Conservation (phyloP, 1,284 basidiomycete genomes). For the Microbotryum intermedium region DNA sequence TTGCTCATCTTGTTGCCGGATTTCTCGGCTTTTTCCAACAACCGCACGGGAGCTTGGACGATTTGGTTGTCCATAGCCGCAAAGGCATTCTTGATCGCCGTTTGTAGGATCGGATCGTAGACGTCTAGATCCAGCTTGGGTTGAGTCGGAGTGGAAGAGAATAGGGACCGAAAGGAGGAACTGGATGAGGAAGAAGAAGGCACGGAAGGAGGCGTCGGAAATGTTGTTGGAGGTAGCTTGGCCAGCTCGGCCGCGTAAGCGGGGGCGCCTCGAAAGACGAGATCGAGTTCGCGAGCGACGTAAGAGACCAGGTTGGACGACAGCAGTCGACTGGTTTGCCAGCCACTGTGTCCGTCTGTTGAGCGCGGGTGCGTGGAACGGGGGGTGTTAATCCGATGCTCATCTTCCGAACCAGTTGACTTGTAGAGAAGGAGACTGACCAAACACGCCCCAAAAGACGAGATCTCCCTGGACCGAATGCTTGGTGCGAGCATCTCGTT, state of each 20-base stretch:
- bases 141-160: conserved; percentile 35
- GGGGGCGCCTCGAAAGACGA: conserved; percentile 25
- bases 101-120: conserved; percentile 55
- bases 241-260: conserved; percentile 6
- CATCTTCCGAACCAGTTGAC: conserved; percentile 10
- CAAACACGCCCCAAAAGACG: conserved; percentile 22
- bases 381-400: neutral
- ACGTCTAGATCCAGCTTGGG: conserved; percentile 42
- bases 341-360: conserved; percentile 88
- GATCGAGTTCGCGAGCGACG: conserved; percentile 63
- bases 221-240: conserved; percentile 2
- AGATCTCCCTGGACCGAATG: conserved; percentile 25
- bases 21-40: conserved; percentile 47
- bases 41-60: conserved; percentile 59
- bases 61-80: conserved; percentile 68
- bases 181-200: conserved; percentile 35
- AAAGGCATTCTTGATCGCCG: conserved; percentile 70
- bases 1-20: conserved; percentile 21
- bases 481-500: conserved; percentile 39
- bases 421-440: neutral
- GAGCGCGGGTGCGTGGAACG: conserved; percentile 10
- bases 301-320: conserved; percentile 78
- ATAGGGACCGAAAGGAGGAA: conserved; percentile 9
- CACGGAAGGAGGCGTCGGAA: neutral
- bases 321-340: conserved; percentile 74